Conservation (phyloP, 164 flowering plant genomes). For the Paratinospora sagittata region DNA sequence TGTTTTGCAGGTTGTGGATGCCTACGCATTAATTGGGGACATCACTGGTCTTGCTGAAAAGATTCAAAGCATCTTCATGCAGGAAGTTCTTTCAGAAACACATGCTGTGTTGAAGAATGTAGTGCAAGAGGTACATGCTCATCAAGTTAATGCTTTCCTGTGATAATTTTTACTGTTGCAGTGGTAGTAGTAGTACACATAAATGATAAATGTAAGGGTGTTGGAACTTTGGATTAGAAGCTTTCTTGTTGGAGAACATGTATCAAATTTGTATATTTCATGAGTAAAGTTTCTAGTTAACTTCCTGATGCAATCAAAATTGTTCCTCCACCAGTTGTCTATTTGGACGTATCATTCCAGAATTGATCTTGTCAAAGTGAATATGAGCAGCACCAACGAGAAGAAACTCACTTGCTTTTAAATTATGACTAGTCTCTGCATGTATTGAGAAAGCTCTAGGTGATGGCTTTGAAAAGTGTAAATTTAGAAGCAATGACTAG, state of each 20-base stretch:
- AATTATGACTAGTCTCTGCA: neutral
- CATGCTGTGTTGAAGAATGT: constrained; percentile 65
- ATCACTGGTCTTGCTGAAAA: constrained; percentile 92
- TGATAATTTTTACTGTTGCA: neutral
- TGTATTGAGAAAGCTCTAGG: neutral
- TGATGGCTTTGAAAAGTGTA: neutral
- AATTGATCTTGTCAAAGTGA: no score
- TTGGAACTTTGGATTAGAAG: neutral
- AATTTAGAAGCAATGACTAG: neutral
- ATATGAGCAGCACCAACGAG: no score
- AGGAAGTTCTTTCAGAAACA: constrained; percentile 89
- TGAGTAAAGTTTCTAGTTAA: neutral
- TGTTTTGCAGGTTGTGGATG: constrained; percentile 79
- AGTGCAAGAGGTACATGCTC: constrained; percentile 52
- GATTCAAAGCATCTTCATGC: constrained; percentile 95
- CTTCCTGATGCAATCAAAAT: neutral
- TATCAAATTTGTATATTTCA: neutral
- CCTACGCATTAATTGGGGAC: constrained; percentile 95
- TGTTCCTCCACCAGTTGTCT: no score
- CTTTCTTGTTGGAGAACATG: neutral
- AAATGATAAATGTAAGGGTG: neutral
- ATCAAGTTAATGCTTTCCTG: neutral
- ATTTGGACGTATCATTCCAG: no score
- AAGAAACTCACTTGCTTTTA: no score
- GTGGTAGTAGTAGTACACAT: neutral